Evolutionary conservation across 805 yeast genomes (phyloP), one percentile per base, ranked within the genome.

Genomic region (Pichia occidentalis): DNA sequence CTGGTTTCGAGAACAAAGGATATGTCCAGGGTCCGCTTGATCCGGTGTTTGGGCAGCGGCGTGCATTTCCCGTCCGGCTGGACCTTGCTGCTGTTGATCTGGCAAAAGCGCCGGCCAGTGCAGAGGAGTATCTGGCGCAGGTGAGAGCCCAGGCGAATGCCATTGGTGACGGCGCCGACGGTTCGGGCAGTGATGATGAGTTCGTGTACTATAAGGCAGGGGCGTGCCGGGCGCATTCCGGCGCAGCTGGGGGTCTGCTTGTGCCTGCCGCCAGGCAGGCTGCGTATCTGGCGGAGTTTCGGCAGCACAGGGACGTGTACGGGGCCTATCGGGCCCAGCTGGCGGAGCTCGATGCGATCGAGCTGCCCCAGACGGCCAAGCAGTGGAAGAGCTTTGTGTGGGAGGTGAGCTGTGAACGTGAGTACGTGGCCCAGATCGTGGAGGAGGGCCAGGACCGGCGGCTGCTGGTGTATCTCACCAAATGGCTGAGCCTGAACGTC

Each of bases 371-470:
- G 10, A 60, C 67, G 3, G 56, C 58, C 16, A 56, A 61, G 27
- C 54, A 60, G 12, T 71, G 77, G 77, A 67, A 68, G 39, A 48
- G 48, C 7, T 63, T 59, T 38, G 50, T 69, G 2, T 54, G 59
- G 37, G 50, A 57, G 13, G 54, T 58, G 14, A 45, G 47, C 7
- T 71, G 73, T 4, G 50, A 57, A 9, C 35, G 43, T 5, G 53
- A 48, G 5, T 39, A 59, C 9, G 30, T 67, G 16, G 52, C 53
- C 3, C 56, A 52, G 30, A 41, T 59, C 2, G 36, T 70, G n/a
- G 64, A 59, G 30, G 68, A 65, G 29, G 48, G 45, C 5, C 53
- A 56, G 29, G 50, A 54, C 14, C 49, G 68, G 30, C 57, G 64
- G 32, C 49, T 70, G 31, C 37, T 65, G 7, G 64, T 63, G n/a